Evolutionary conservation across 2,329 filamentous ascomycete species (phyloP), one percentile per base, ranked within the genome.

Genomic region (Apiospora saccharicola): DNA sequence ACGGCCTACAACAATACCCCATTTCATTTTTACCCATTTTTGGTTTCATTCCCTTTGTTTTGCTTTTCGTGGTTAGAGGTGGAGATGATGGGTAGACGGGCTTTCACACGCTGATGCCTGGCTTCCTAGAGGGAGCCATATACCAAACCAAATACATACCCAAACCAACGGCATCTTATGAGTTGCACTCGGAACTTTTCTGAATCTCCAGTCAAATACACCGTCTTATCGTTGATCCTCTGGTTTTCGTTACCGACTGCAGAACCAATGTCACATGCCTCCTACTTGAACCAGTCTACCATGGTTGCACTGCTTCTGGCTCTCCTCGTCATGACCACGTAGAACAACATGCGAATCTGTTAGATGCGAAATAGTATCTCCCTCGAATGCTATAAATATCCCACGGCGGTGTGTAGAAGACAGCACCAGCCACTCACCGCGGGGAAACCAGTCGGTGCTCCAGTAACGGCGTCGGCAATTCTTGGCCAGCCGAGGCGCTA

Each of bases 1-100:
- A 64, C 30, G 57, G 57, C 57, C 57, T 34, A 37, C 57, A 37
- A 41, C 34, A 64, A 64, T 64, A 64, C 57, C 57, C 57, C 57
- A 64, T 22, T 41, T 41, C 41, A 34, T 24, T 49, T 49, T 49
- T 49, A 24, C n/a, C n/a, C 8, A n/a, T 19, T 22, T 64, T 41
- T 41, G 34, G 30, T 19, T 61, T 49, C 43, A 22, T 61, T n/a
- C 19, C 16, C 22, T 64, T 64, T 64, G 30, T 34, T 34, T 61
- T n/a, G 19, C 7, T 64, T 37, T 37, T n/a, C 34, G 2, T n/a
- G 8, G 19, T 10, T 30, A 8, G 57, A 64, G 57, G 57, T 14
- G 34, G 57, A 24, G 34, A 22, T 22, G 34, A 22, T 22, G 13
- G 57, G 7, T 24, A 61, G 53, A 61, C 19, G 8, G 53, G 34